Evolutionary conservation across 129 eudicot genomes (phyloP), one percentile per base, ranked within the genome.

Genomic region (Kitagawia praeruptora): DNA sequence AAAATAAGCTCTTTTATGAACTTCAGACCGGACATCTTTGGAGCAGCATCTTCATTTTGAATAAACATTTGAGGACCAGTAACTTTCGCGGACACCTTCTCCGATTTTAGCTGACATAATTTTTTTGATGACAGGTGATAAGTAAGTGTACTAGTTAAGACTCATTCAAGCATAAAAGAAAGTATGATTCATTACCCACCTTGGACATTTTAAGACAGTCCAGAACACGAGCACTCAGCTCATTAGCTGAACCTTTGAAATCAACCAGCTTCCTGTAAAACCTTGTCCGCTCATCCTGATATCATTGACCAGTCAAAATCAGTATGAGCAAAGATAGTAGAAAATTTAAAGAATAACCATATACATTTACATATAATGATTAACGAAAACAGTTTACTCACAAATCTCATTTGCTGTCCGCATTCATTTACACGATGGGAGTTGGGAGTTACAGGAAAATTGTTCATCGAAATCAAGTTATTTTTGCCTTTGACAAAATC

Each of bases 381-480:
- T 21, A 25, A 64, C 5, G 13, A 31, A 6, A 31, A 34, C 41
- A 67, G 8, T 64, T 41, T 71, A 90, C 98, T 87, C 87, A 95
- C 98, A 72, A 87, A 86, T 41, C 87, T 76, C 75, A 95, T 71
- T 80, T 93, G 85, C 79, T 86, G 92, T 46, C 94, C 94, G 81
- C 90, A 86, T 86, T 95, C 98, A 70, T 91, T 88, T 67, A 95
- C 91, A 28, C 98, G 94, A 74, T 92, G 96, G 79, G 90, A 85
- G 80, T 95, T 95, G 44, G 98, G 98, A 9, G 98, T 95, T 76
- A 95, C 82, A 21, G 88, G 96, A 80, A 92, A 85, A 79, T 87
- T 78, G 83, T 87, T 87, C 64, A 90, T 85, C 61, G 89, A 89
- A 53, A 95, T 84, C 81, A 84, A 83, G 73, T 89, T 89, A 48